Evolutionary conservation across 2,329 filamentous ascomycete genomes (phyloP).

Genomic region (Kalmusia sp.): DNA sequence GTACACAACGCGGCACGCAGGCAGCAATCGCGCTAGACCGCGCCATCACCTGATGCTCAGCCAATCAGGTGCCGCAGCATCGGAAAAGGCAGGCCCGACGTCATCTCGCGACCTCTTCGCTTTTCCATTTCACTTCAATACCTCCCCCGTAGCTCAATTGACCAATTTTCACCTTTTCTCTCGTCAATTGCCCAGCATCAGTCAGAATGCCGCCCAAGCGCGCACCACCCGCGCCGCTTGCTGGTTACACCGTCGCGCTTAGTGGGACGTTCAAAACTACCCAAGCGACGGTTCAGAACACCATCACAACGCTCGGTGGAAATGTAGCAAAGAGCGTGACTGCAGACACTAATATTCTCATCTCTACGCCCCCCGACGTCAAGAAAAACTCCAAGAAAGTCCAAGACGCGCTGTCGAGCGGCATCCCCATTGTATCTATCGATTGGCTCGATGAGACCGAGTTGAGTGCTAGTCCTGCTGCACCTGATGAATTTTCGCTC

Average conservation of each 20-base stretch:
- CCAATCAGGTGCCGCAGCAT: neutral
- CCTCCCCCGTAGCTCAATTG: no score
- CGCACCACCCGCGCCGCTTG: no score
- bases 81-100: neutral
- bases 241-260: slow-evolving; percentile 61
- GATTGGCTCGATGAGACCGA: slow-evolving; percentile 69
- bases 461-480: slow-evolving; percentile 49
- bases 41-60: neutral
- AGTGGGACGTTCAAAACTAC: slow-evolving; percentile 67
- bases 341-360: slow-evolving; percentile 61
- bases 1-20: neutral
- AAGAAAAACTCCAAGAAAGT: slow-evolving; percentile 61
- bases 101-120: neutral
- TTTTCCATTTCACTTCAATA: neutral
- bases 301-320: slow-evolving; percentile 60
- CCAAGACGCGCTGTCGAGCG: slow-evolving; percentile 54
- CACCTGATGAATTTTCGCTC: slow-evolving; percentile 47
- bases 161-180: neutral
- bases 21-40: slow-evolving; percentile 2
- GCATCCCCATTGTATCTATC: slow-evolving; percentile 63
- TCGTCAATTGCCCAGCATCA: slow-evolving; percentile 4
- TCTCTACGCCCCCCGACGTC: slow-evolving; percentile 63
- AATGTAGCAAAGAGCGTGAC: slow-evolving; percentile 57
- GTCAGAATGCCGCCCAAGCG: slow-evolving; percentile 27
- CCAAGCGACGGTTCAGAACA: slow-evolving; percentile 58